These are phyloP conservation scores for Podila horticola DNA, from an alignment of 192 early-diverging fungal species.

Conservation along the genomic window DNA sequence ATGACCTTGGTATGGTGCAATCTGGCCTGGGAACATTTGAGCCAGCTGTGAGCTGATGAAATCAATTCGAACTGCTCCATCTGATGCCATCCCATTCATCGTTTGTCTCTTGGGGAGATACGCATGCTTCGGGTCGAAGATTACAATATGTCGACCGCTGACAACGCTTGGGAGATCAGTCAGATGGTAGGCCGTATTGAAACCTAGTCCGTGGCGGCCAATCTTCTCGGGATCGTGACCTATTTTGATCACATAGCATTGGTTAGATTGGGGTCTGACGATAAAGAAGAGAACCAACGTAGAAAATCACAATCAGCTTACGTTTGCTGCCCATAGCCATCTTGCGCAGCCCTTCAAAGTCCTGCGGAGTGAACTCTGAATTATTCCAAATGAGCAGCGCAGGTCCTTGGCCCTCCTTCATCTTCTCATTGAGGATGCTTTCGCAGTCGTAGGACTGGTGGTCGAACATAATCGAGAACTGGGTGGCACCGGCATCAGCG, in stretches of 20 bases:
- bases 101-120: conserved; percentile 10
- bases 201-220: conserved; percentile 44
- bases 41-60: background rate
- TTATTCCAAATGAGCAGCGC: conserved; percentile 42
- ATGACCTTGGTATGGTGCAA: conserved; percentile 14
- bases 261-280: no score
- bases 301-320: no score
- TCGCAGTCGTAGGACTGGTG: background rate
- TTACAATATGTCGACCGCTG: conserved; percentile 27
- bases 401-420: conserved; percentile 46
- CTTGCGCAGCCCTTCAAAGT: conserved; percentile 20
- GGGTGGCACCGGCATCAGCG: conserved; percentile 44
- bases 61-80: conserved; percentile 21
- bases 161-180: conserved; percentile 50
- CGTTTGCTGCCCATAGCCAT: conserved; percentile 35
- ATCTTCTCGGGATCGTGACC: conserved; percentile 26
- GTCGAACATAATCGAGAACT: conserved; percentile 35
- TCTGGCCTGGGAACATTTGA: conserved; percentile 10
- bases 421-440: conserved; percentile 16
- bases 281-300: no score
- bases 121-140: conserved; percentile 33
- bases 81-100: background rate
- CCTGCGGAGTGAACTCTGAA: conserved; percentile 21
- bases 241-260: background rate
- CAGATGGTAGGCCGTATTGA: conserved; percentile 41